phyloP scores from a whole-genome alignment of 2,329 filamentous ascomycete species.

The Xylaria polymorpha region DNA sequence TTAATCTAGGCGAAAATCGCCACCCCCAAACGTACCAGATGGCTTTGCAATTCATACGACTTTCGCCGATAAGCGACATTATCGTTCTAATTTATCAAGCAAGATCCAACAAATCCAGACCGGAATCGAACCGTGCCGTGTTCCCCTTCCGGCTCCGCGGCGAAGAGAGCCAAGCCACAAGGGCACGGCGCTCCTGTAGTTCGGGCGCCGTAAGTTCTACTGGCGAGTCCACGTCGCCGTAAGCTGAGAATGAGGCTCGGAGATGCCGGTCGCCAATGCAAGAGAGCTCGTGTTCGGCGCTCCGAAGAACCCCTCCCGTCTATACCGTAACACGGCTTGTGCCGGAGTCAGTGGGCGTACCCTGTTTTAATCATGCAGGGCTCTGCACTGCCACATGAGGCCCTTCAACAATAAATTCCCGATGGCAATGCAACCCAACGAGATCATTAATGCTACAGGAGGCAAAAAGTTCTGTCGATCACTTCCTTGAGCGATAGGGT shows the following conservation, averaged over 20 bases:
- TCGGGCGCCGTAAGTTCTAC: constrained; percentile 19
- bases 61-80: not conserved
- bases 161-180: constrained; percentile 14
- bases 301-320: constrained; percentile 30
- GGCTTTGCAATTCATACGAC: not conserved
- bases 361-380: constrained; percentile 34
- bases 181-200: constrained; percentile 26
- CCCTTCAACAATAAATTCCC: constrained; percentile 31
- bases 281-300: constrained; percentile 36
- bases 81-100: not conserved
- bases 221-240: constrained; percentile 24
- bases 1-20: not conserved
- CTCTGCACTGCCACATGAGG: constrained; percentile 39
- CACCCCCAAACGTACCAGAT: not conserved
- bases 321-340: constrained; percentile 30
- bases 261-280: constrained; percentile 30
- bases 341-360: constrained; percentile 29
- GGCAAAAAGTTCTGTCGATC: constrained; percentile 32
- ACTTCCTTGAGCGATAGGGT: constrained; percentile 25
- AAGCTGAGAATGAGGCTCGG: constrained; percentile 21
- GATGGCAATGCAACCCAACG: constrained; percentile 33
- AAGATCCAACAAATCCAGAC: not conserved
- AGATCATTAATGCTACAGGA: constrained; percentile 18
- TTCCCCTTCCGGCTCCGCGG: constrained; percentile 21
- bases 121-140: not conserved